phyloP scores from a whole-genome alignment of 2,329 filamentous ascomycete species.

The Botrytis aclada region DNA sequence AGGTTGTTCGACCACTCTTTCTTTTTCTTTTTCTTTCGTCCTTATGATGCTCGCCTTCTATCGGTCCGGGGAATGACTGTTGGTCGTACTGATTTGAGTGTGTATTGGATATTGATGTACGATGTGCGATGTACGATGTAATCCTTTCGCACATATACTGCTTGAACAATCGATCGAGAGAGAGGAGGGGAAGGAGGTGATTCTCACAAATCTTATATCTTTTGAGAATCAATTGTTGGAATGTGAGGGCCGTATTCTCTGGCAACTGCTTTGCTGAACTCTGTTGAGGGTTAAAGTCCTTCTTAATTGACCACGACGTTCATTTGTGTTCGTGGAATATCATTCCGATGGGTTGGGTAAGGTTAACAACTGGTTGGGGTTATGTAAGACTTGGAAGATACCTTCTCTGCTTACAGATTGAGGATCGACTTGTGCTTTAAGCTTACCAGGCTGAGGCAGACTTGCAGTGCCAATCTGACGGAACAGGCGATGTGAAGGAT shows the following conservation, averaged over 20 bases:
- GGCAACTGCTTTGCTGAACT: background rate
- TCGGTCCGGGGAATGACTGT: background rate
- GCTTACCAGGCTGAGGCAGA: background rate
- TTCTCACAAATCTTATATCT: background rate
- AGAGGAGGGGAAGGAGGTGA: background rate
- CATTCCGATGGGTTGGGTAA: constrained; percentile 7
- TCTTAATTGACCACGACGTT: background rate
- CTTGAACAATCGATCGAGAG: background rate
- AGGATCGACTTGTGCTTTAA: background rate
- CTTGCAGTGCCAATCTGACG: background rate
- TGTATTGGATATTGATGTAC: background rate
- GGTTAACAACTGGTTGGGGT: background rate
- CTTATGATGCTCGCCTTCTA: background rate
- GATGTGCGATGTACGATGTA: background rate
- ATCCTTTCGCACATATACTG: background rate
- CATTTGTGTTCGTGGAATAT: background rate
- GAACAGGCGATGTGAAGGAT: background rate
- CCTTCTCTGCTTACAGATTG: background rate
- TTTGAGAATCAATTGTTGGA: background rate
- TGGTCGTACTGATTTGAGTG: background rate
- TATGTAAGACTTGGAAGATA: background rate
- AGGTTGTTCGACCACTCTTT: background rate
- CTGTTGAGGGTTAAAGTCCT: background rate
- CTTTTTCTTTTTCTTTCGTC: background rate
- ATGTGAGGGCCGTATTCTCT: background rate